phyloP scores from a whole-genome alignment of 225 moss, liverwort and hornwort species.

The Sphagnum tenellum region DNA sequence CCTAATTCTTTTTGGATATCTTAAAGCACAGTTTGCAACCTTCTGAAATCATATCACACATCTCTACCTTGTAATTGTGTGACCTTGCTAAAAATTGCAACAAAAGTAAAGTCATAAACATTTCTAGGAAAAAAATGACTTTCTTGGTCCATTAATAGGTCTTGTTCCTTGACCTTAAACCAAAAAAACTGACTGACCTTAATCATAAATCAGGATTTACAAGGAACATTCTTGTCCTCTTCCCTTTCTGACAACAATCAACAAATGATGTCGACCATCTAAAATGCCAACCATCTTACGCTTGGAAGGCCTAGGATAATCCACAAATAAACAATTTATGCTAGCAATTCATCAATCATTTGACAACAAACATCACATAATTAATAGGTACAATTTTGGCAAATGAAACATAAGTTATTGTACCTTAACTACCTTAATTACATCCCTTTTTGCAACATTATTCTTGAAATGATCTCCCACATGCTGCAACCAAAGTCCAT shows the following conservation, averaged over 20 bases:
- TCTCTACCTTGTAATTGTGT: constrained; percentile 8
- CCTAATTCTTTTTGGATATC: no score
- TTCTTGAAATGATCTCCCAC: constrained; percentile 84
- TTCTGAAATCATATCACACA: no score
- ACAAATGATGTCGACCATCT: no score
- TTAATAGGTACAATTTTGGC: background rate
- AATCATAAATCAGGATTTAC: background rate
- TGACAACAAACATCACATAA: no score
- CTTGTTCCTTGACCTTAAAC: no score
- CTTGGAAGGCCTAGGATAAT: background rate
- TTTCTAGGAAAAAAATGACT: background rate
- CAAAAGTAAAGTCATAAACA: background rate
- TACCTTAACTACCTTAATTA: constrained; percentile 79
- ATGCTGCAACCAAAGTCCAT: constrained; percentile 31
- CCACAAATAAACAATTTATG: background rate
- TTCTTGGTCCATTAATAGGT: background rate
- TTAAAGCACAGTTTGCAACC: no score
- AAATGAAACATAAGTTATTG: background rate
- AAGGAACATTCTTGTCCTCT: background rate
- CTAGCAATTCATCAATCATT: constrained; percentile 9
- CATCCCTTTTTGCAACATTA: constrained; percentile 54
- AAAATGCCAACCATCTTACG: background rate
- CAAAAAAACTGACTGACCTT: background rate
- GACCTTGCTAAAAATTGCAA: background rate
- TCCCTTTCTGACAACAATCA: background rate